phyloP scores from a whole-genome alignment of 208 protist genomes.

The Leishmania gerbilli region DNA sequence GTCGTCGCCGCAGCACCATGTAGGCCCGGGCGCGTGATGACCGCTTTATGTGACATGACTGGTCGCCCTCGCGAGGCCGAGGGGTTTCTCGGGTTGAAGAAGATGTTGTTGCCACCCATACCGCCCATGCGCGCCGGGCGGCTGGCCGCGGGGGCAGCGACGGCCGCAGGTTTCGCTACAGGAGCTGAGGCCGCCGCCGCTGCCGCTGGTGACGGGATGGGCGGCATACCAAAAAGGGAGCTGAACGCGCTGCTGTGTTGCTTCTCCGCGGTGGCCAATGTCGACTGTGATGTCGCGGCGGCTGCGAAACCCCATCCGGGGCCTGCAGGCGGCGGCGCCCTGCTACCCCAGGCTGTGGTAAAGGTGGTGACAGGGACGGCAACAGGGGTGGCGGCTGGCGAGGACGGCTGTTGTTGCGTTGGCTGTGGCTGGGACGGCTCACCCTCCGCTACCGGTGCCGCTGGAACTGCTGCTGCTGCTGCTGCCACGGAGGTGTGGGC shows the following conservation, averaged over 20 bases:
- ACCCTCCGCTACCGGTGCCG: conserved; percentile 9
- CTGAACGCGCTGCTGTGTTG: conserved; percentile 33
- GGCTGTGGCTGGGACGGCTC: not conserved
- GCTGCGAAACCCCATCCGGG: conserved; percentile 11
- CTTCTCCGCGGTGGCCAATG: conserved; percentile 3
- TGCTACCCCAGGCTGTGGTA: conserved; percentile 26
- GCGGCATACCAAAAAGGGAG: conserved; percentile 28
- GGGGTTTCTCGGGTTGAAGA: conserved; percentile 43
- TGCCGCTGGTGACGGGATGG: not conserved
- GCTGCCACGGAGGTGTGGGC: conserved; percentile 4
- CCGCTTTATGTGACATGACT: conserved; percentile 35
- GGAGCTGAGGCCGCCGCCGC: not conserved
- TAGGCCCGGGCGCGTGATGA: conserved; percentile 25
- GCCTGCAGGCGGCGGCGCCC: not conserved
- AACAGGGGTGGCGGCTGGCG: not conserved
- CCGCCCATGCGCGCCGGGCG: not conserved
- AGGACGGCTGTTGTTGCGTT: conserved; percentile 8
- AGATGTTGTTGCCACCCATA: conserved; percentile 42
- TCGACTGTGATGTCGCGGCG: not conserved
- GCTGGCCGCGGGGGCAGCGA: not conserved
- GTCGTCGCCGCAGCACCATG: not conserved
- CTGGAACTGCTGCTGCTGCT: conserved; percentile 1
- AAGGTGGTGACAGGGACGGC: conserved; percentile 29
- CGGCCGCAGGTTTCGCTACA: conserved; percentile 2
- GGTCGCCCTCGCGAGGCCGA: conserved; percentile 19